Conservation (phyloP, 2,329 filamentous ascomycete genomes). For the Emmonsia crescens region DNA sequence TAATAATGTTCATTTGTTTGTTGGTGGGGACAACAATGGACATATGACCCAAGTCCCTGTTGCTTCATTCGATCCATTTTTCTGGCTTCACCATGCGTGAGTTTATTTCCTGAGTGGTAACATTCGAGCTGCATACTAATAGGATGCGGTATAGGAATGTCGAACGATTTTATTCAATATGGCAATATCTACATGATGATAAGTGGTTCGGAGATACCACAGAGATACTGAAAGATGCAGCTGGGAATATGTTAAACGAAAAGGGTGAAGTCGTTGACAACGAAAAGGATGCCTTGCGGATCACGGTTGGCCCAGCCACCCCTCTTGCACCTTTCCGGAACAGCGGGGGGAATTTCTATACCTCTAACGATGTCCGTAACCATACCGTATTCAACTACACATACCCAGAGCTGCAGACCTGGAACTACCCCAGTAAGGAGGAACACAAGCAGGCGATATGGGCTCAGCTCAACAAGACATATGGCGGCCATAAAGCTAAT, state of each 20-base stretch:
- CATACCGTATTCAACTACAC: constrained; percentile 2
- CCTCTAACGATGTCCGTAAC: constrained; percentile 3
- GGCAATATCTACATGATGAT: constrained; percentile 3
- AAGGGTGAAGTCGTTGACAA: neutral
- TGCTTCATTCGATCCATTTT: constrained; percentile 67
- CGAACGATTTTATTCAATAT: constrained; percentile 3
- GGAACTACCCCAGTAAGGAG: neutral
- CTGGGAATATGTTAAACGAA: neutral
- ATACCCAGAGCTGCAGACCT: constrained; percentile 1
- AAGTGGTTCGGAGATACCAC: constrained; percentile 2
- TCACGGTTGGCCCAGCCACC: neutral
- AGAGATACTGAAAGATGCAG: neutral
- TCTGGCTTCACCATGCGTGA: constrained; percentile 57
- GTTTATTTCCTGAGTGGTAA: neutral
- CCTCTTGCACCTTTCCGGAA: constrained; percentile 3
- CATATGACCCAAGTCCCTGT: constrained; percentile 61
- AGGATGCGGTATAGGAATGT: neutral
- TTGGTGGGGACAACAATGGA: constrained; percentile 44
- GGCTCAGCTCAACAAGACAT: neutral
- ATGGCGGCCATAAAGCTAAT: neutral
- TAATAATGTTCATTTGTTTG: constrained; percentile 40
- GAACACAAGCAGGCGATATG: neutral
- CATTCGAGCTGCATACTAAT: neutral
- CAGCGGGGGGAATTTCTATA: neutral
- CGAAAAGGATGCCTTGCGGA: neutral